phyloP scores from a whole-genome alignment of 164 flowering plant species.

The Stephania cephalantha region DNA sequence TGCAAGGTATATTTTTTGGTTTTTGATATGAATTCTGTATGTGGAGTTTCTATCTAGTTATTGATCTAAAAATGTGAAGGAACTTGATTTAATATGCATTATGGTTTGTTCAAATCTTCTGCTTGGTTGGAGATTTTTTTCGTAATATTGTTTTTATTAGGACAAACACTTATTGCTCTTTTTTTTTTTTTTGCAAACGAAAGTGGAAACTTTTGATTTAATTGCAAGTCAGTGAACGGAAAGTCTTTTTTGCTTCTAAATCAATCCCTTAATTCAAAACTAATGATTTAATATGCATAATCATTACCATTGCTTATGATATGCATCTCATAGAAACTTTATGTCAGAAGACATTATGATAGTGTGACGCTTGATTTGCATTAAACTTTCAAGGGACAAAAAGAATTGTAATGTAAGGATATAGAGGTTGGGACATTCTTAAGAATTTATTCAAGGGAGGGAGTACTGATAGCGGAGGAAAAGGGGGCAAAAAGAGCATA shows the following conservation, averaged over 20 bases:
- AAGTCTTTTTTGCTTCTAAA: too few relatives aligned
- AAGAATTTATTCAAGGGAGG: too few relatives aligned
- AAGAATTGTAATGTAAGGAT: too few relatives aligned
- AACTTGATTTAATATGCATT: background rate
- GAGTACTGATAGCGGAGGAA: too few relatives aligned
- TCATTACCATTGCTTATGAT: background rate
- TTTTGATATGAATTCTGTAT: background rate
- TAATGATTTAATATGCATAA: too few relatives aligned
- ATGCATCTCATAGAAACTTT: background rate
- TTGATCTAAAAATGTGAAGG: background rate
- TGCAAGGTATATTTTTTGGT: slow-evolving; percentile 13
- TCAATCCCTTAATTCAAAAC: too few relatives aligned
- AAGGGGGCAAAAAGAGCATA: background rate
- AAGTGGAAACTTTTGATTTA: background rate
- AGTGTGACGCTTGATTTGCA: background rate
- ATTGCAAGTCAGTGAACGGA: background rate
- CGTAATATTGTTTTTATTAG: background rate
- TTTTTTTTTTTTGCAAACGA: background rate
- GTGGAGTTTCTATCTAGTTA: background rate
- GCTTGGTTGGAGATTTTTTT: background rate
- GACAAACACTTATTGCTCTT: background rate
- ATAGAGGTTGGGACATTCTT: too few relatives aligned
- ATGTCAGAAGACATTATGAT: background rate
- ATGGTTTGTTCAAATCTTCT: background rate
- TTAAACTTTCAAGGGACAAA: background rate